phyloP scores from a whole-genome alignment of 1,284 basidiomycete genomes.

The Fomes fomentarius region DNA sequence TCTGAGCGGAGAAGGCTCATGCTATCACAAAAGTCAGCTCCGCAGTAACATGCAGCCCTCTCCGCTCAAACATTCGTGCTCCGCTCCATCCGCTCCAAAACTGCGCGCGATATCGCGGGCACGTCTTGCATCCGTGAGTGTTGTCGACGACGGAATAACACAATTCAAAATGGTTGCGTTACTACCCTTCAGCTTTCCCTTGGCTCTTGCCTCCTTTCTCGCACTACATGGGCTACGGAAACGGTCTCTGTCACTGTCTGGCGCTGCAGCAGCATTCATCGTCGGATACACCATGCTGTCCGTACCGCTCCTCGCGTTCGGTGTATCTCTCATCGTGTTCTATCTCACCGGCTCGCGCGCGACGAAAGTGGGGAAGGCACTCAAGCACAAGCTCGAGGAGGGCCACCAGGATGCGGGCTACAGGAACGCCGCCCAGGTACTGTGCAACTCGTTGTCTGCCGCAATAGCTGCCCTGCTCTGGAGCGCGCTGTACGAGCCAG shows the following conservation, averaged over 20 bases:
- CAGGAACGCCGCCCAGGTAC: conserved; percentile 77
- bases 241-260: conserved; percentile 67
- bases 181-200: no score
- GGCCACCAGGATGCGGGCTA: conserved; percentile 74
- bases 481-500: conserved; percentile 59
- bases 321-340: conserved; percentile 77
- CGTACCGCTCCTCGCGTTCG: conserved; percentile 67
- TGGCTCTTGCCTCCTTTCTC: conserved; percentile 44
- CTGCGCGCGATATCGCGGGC: no score
- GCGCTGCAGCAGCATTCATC: conserved; percentile 76
- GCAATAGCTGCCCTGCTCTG: conserved; percentile 67
- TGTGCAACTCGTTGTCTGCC: conserved; percentile 80
- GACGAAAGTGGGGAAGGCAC: conserved; percentile 78
- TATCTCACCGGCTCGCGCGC: conserved; percentile 84
- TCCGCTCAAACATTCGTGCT: no score
- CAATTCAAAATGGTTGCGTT: no score
- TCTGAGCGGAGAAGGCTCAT: no score
- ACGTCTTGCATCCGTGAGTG: no score
- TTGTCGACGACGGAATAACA: no score
- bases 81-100: no score
- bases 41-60: no score
- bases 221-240: conserved; percentile 55
- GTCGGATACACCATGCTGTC: conserved; percentile 73
- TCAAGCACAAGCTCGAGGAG: conserved; percentile 81
- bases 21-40: no score